Conservation (phyloP, 345 rosid genomes). For the Eucalyptus urophylla region DNA sequence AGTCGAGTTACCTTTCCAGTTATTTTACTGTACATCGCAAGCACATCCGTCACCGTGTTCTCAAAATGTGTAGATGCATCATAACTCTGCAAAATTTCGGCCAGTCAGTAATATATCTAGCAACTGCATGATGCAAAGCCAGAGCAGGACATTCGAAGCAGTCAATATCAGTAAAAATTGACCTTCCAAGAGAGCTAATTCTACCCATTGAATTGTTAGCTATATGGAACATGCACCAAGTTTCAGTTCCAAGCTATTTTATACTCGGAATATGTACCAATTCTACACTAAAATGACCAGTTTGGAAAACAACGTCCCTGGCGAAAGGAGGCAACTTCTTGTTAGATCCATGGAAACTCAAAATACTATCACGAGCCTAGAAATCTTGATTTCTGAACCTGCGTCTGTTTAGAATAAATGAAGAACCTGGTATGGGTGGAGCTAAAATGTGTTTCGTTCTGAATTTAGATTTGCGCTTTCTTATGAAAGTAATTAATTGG, state of each 20-base stretch:
- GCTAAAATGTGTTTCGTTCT: background rate
- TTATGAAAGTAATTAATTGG: background rate
- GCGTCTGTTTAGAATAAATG: background rate
- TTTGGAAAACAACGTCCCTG: background rate
- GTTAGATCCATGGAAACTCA: background rate
- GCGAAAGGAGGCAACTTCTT: background rate
- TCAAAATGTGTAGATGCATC: conserved; percentile 90
- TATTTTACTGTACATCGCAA: conserved; percentile 62
- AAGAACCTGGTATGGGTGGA: background rate
- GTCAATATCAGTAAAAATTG: background rate
- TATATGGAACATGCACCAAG: background rate
- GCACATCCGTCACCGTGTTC: conserved; percentile 66
- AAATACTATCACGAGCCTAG: background rate
- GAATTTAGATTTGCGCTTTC: background rate
- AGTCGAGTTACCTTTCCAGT: conserved; percentile 67
- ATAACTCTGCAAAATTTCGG: conserved; percentile 38
- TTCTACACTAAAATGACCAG: background rate
- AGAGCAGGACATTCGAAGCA: background rate
- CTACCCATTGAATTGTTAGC: background rate
- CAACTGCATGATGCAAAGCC: background rate
- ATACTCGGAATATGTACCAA: background rate
- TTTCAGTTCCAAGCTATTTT: background rate
- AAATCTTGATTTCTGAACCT: background rate
- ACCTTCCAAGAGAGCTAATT: background rate
- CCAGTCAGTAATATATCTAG: background rate